Evolutionary conservation across 83 land plant species (phyloP).

Genomic region (Picea abies): DNA sequence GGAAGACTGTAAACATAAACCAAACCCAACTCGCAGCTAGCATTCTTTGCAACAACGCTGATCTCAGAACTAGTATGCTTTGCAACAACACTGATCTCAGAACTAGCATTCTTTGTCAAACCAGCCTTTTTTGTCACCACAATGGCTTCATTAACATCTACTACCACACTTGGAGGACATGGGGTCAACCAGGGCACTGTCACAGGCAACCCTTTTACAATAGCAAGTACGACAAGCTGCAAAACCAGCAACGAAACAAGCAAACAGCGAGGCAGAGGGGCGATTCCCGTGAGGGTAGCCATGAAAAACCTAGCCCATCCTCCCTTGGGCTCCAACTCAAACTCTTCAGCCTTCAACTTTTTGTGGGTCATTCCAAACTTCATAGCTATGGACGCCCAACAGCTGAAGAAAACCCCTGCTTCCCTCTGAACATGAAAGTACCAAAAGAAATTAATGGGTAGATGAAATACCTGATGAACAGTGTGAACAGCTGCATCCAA

Average conservation of each 20-base stretch:
- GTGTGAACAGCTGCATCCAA: no score
- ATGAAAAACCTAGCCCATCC: constrained; percentile 4
- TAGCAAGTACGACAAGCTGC: neutral
- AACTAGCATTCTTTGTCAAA: neutral
- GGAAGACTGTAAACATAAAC: constrained; percentile 66
- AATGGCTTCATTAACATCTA: neutral
- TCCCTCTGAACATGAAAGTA: no score
- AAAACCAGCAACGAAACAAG: neutral
- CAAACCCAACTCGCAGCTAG: constrained; percentile 28
- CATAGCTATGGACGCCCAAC: neutral
- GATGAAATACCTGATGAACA: no score
- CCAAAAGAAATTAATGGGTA: no score
- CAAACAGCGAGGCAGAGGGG: neutral
- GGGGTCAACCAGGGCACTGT: constrained; percentile 2
- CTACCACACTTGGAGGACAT: neutral
- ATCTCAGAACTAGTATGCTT: neutral
- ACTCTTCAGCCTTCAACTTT: neutral
- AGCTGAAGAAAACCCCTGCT: no score
- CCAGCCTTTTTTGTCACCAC: neutral
- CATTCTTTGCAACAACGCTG: neutral
- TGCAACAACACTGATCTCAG: neutral
- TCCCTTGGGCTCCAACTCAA: neutral
- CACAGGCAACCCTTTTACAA: constrained; percentile 1
- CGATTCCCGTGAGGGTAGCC: neutral
- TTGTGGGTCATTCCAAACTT: neutral